Conservation (phyloP, 2,329 filamentous ascomycete genomes). For the Hortaea sp. region DNA sequence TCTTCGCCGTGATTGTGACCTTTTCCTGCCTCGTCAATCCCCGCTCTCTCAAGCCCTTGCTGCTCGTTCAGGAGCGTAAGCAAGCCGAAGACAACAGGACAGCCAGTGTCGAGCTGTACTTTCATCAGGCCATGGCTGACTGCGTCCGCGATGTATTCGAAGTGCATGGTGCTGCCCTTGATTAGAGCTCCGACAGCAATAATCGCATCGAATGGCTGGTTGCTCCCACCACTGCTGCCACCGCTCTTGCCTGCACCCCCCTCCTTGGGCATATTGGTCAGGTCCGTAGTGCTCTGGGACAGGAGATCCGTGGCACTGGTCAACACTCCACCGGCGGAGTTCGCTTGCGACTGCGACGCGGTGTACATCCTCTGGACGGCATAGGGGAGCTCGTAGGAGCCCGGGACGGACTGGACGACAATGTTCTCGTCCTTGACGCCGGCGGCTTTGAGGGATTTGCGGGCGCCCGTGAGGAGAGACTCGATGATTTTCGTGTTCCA, state of each 20-base stretch:
- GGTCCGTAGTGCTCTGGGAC: conserved; percentile 53
- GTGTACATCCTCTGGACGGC: conserved; percentile 67
- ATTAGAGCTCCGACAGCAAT: conserved; percentile 94
- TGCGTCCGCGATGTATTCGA: conserved; percentile 93
- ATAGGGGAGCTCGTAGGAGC: conserved; percentile 88
- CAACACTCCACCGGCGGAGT: conserved; percentile 45
- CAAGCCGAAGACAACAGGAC: conserved; percentile 86
- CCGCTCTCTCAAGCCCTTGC: conserved; percentile 77
- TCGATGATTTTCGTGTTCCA: conserved; percentile 90
- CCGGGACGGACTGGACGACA: conserved; percentile 78
- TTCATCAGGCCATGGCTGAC: conserved; percentile 90
- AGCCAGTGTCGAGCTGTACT: conserved; percentile 76
- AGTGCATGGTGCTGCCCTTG: conserved; percentile 99
- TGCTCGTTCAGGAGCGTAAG: conserved; percentile 82
- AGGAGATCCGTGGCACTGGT: conserved; percentile 67
- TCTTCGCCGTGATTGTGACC: conserved; percentile 93
- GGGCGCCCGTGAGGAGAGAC: conserved; percentile 70
- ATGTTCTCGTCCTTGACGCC: conserved; percentile 87
- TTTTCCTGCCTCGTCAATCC: conserved; percentile 39
- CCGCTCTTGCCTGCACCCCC: conserved; percentile 5
- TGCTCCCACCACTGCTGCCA: conserved; percentile 17
- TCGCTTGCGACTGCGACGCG: conserved; percentile 51
- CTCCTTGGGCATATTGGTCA: conserved; percentile 39
- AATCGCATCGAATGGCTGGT: conserved; percentile 74
- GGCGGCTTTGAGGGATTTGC: conserved; percentile 62